Evolutionary conservation across 2,329 filamentous ascomycete species (phyloP), one percentile per base, ranked within the genome.

Genomic region (Venturia asperata): DNA sequence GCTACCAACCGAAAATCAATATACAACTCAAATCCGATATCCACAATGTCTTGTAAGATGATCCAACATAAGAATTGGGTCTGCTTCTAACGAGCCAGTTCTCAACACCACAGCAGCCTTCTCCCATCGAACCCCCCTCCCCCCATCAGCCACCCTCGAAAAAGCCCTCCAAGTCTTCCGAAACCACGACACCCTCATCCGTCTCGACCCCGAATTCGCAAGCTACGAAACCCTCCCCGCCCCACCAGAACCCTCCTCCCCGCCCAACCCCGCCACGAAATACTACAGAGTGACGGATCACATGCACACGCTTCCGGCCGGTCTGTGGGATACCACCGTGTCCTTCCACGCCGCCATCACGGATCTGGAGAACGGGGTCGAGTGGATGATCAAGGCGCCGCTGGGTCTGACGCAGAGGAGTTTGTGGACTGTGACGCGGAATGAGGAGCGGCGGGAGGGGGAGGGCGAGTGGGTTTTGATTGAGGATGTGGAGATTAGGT

Each of bases 261-360:
- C 61, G 68, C 63, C 69, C 0, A 68, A 70, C 5, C 69, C 70
- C 17, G 42, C 21, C 24, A 71, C 74, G 9, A 75, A 76, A 64
- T 69, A 72, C 47, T 76, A 76, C 69, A 72, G 72, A 66, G 70
- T 76, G 4, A 76, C 74, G 2, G 74, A 76, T 67, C 68, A 73
- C 65, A 74, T 76, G 73, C 72, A 74, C 62, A 70, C 73, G 1
- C 70, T 76, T 3, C 74, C 71, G 6, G 70, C 70, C 19, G 74
- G 74, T 0, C 70, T 76, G 1, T 76, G 74, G 74, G 73, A 73
- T 66, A 71, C 73, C 0, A 75, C 72, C 0, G 73, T 76, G 1
- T 71, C 70, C 5, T 76, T 75, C 47, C 71, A 74, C 60, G 69
- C 70, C 0, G 67, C 72, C 11, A 74, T 76, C 19, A 76, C 74